Percentiles rank a stretch among this genome's conserved stretches.
phyloP scores from a whole-genome alignment of 768 basidiomycete genomes.

The Tricholoma flavovirens region DNA sequence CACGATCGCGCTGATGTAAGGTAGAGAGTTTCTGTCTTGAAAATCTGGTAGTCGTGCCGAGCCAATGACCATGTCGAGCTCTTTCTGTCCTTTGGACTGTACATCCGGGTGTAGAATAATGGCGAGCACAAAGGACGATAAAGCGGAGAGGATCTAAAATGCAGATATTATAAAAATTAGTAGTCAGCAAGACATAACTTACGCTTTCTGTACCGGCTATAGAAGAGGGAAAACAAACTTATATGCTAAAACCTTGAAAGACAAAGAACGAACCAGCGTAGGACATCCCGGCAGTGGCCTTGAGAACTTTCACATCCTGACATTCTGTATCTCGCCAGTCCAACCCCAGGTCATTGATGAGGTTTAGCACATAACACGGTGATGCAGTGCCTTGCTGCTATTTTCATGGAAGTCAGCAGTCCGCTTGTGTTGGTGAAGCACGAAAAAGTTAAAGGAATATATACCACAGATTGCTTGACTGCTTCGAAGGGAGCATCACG shows the following conservation, averaged over 20 bases:
- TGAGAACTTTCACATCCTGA: slow-evolving; percentile 26
- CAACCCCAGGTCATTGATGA: slow-evolving; percentile 20
- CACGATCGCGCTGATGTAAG: slow-evolving; percentile 37
- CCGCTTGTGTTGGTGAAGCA: not conserved
- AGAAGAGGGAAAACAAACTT: not conserved
- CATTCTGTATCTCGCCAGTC: slow-evolving; percentile 13
- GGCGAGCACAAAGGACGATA: slow-evolving; percentile 31
- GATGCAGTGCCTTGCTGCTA: slow-evolving; percentile 28
- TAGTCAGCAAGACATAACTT: slow-evolving; percentile 5
- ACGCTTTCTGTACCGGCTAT: slow-evolving; percentile 40
- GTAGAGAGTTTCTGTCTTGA: slow-evolving; percentile 25
- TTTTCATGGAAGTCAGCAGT: not conserved
- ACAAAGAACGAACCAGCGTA: slow-evolving; percentile 27
- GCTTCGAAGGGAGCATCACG: slow-evolving; percentile 36
- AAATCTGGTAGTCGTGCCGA: slow-evolving; percentile 25
- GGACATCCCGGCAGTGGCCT: slow-evolving; percentile 31
- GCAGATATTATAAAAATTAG: not conserved
- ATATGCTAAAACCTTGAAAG: not conserved
- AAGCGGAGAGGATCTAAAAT: slow-evolving; percentile 26
- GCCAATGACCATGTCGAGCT: slow-evolving; percentile 27
- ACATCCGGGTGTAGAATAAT: slow-evolving; percentile 31
- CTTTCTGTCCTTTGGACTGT: slow-evolving; percentile 23
- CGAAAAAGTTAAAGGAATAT: slow-evolving; percentile 4
- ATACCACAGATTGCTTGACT: slow-evolving; percentile 33
- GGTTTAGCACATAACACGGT: slow-evolving; percentile 30